Conservation (phyloP, 768 basidiomycete species). For the Panaeolus cyanescens region DNA sequence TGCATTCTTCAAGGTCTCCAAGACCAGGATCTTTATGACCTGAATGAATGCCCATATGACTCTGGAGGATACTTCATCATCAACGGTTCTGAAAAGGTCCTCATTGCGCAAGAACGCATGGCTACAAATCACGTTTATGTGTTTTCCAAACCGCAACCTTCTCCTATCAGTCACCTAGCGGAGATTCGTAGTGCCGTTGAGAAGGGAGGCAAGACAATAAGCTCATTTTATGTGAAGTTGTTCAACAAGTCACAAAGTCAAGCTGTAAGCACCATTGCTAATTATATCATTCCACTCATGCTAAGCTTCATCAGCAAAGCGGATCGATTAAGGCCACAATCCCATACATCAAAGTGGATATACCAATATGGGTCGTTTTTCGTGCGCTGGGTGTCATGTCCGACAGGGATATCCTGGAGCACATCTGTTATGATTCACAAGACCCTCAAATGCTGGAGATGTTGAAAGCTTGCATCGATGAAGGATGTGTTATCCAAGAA, state of each 20-base stretch:
- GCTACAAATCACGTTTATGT: slow-evolving; percentile 99
- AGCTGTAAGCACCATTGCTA: slow-evolving; percentile 55
- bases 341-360: slow-evolving; percentile 97
- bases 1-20: slow-evolving; percentile 84
- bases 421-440: slow-evolving; percentile 97
- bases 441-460: slow-evolving; percentile 97
- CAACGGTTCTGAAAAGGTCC: slow-evolving; percentile 99
- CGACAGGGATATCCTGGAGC: slow-evolving; percentile 95
- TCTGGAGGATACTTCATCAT: slow-evolving; percentile 99
- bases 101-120: slow-evolving; percentile 99
- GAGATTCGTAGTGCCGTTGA: slow-evolving; percentile 98
- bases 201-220: slow-evolving; percentile 97
- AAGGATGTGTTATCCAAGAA: slow-evolving; percentile 97
- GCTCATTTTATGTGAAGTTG: slow-evolving; percentile 98
- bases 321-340: slow-evolving; percentile 97
- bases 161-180: slow-evolving; percentile 92
- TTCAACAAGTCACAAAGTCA: slow-evolving; percentile 89
- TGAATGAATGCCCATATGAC: slow-evolving; percentile 98
- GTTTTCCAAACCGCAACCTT: slow-evolving; percentile 96
- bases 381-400: slow-evolving; percentile 97
- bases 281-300: background rate
- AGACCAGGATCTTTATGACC: slow-evolving; percentile 81
- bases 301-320: slow-evolving; percentile 55
- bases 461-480: slow-evolving; percentile 98
- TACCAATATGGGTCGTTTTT: slow-evolving; percentile 99